Percentiles rank a stretch among this genome's conserved stretches.
phyloP scores from a whole-genome alignment of 2,329 filamentous ascomycete genomes.

The Penicillium sp. region DNA sequence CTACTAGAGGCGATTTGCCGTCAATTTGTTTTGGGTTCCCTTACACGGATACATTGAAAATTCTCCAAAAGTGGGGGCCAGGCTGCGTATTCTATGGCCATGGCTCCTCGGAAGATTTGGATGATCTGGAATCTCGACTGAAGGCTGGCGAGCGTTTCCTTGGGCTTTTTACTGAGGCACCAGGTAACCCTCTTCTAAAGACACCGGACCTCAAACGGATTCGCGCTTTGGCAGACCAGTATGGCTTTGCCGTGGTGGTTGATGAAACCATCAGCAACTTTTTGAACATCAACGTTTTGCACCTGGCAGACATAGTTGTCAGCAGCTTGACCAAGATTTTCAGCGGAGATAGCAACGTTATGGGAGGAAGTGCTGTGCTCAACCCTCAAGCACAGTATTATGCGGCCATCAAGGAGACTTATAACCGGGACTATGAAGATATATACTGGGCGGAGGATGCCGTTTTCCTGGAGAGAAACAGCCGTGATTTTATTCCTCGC shows the following conservation, averaged over 20 bases:
- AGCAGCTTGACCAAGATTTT: constrained; percentile 97
- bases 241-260: constrained; percentile 84
- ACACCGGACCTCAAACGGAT: constrained; percentile 85
- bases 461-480: constrained; percentile 94
- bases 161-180: constrained; percentile 90
- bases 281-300: constrained; percentile 89
- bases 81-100: constrained; percentile 86
- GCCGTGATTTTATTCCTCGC: constrained; percentile 80
- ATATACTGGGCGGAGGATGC: constrained; percentile 93
- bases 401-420: constrained; percentile 61
- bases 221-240: constrained; percentile 71
- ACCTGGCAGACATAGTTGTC: constrained; percentile 84
- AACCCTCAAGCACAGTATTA: constrained; percentile 72
- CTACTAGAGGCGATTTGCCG: constrained; percentile 61
- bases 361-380: constrained; percentile 75
- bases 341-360: constrained; percentile 95
- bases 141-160: constrained; percentile 72
- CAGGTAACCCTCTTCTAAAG: constrained; percentile 82
- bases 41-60: constrained; percentile 94
- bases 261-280: constrained; percentile 98
- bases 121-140: constrained; percentile 74
- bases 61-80: constrained; percentile 89
- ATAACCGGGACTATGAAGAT: constrained; percentile 71
- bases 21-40: constrained; percentile 96
- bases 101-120: constrained; percentile 72